A percentile compares a stretch with the other conserved stretches of the same genome.
These are phyloP conservation scores for Suhomyces panamericanus DNA, from an alignment of 1,139 yeast genomes.

Conservation along the genomic window DNA sequence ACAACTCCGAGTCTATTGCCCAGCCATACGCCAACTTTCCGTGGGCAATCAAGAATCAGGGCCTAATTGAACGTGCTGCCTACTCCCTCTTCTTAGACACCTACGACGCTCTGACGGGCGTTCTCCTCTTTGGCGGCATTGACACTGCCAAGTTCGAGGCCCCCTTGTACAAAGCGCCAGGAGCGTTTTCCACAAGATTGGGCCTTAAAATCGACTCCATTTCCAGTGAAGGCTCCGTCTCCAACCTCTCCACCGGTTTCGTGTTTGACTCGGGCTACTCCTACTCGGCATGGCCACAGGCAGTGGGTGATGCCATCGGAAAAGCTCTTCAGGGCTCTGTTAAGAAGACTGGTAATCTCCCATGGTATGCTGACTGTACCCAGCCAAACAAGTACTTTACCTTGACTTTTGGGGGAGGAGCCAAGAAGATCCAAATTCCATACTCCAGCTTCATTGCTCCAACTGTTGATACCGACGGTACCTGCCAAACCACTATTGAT, in stretches of 20 bases:
- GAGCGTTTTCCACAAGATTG: slow-evolving; percentile 2
- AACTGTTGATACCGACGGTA: neutral
- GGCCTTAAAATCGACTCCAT: slow-evolving; percentile 1
- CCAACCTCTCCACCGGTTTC: neutral
- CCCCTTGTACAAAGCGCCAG: slow-evolving; percentile 16
- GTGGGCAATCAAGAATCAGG: slow-evolving; percentile 21
- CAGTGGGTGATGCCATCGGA: slow-evolving; percentile 6
- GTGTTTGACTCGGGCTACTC: slow-evolving; percentile 10
- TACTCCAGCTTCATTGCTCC: slow-evolving; percentile 7
- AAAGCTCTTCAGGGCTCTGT: slow-evolving; percentile 1
- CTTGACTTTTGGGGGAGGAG: slow-evolving; percentile 4
- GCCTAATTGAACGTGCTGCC: slow-evolving; percentile 20
- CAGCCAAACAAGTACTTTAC: slow-evolving; percentile 5
- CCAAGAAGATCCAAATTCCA: slow-evolving; percentile 3
- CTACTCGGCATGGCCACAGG: slow-evolving; percentile 5
- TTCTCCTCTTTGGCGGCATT: slow-evolving; percentile 22
- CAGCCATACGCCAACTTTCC: slow-evolving; percentile 24
- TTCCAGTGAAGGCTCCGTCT: neutral
- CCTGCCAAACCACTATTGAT: neutral
- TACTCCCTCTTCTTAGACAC: slow-evolving; percentile 25
- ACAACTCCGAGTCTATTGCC: neutral
- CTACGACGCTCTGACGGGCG: slow-evolving; percentile 14
- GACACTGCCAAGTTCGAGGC: slow-evolving; percentile 23
- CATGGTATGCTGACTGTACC: slow-evolving; percentile 1
- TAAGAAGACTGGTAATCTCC: neutral